Conservation (phyloP, 176 grass and related monocot genomes). For the Aegilops bicornis region DNA sequence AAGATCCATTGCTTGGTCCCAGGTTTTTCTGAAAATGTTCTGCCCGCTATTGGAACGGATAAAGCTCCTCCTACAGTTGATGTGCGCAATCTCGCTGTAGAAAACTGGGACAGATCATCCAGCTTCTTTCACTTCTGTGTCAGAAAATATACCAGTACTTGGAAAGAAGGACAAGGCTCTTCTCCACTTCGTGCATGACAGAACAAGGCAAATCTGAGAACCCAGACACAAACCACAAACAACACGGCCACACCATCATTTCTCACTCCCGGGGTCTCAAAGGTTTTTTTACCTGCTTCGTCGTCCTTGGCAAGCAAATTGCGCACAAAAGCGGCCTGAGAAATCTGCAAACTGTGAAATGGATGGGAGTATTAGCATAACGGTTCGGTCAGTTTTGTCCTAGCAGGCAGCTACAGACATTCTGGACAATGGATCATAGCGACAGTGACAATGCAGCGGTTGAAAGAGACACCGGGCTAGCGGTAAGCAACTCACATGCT, state of each 20-base stretch:
- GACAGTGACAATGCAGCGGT: constrained; percentile 1
- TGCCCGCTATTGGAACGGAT: background rate
- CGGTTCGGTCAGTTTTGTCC: background rate
- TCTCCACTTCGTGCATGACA: constrained; percentile 1
- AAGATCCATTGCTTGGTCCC: background rate
- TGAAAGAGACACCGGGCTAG: constrained; percentile 11
- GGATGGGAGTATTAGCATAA: background rate
- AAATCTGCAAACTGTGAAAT: background rate
- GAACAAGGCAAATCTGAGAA: background rate
- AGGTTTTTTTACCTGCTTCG: background rate
- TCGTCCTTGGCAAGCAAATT: background rate
- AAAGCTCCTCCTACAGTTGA: background rate
- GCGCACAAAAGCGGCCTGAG: background rate
- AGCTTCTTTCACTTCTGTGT: constrained; percentile 42
- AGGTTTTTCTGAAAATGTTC: background rate
- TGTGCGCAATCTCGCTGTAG: constrained; percentile 9
- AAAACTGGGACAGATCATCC: background rate
- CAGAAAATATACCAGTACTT: constrained; percentile 22
- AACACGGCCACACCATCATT: background rate
- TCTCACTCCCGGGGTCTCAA: background rate
- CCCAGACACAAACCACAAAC: background rate
- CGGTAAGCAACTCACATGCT: constrained; percentile 10
- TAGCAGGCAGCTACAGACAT: background rate
- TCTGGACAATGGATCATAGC: background rate
- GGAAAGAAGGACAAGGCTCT: constrained; percentile 6